phyloP scores from a whole-genome alignment of 1,139 yeast genomes.

The Pichia sp. region DNA sequence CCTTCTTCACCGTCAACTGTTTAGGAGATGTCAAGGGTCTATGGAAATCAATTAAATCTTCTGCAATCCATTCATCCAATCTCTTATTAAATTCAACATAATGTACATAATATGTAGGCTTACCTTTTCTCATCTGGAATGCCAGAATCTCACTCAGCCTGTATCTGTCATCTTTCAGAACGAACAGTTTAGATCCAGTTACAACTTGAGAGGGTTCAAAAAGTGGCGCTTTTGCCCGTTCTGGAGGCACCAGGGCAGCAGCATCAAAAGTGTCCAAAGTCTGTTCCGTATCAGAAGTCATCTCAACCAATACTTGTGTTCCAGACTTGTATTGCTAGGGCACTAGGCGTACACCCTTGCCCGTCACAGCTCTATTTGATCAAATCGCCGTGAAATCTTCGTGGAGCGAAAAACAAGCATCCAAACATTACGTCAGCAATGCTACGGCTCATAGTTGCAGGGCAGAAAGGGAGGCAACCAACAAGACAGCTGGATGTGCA shows the following conservation, averaged over 20 bases:
- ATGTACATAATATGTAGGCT: conserved; percentile 82
- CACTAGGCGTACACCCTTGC: no score
- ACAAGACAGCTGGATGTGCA: no score
- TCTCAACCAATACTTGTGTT: conserved; percentile 1
- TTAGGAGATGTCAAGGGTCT: conserved; percentile 67
- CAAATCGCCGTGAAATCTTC: no score
- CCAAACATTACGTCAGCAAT: no score
- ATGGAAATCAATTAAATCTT: conserved; percentile 60
- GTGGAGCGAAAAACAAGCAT: no score
- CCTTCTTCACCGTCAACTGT: conserved; percentile 34
- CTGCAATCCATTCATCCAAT: conserved; percentile 87
- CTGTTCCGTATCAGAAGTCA: conserved; percentile 26
- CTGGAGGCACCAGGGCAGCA: conserved; percentile 23
- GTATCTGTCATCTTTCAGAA: conserved; percentile 69
- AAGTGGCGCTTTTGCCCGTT: conserved; percentile 17
- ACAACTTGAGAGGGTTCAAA: conserved; percentile 40
- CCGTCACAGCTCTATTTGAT: no score
- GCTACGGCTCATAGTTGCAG: no score
- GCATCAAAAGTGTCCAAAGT: conserved; percentile 20
- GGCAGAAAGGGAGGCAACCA: no score
- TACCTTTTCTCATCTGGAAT: conserved; percentile 65
- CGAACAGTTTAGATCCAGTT: conserved; percentile 76
- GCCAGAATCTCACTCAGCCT: conserved; percentile 83
- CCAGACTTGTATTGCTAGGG: no score
- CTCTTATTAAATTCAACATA: conserved; percentile 90